Percentiles rank a stretch among this genome's conserved stretches.
Evolutionary conservation across 768 basidiomycete genomes (phyloP).

Genomic region (Mrakia gelida): DNA sequence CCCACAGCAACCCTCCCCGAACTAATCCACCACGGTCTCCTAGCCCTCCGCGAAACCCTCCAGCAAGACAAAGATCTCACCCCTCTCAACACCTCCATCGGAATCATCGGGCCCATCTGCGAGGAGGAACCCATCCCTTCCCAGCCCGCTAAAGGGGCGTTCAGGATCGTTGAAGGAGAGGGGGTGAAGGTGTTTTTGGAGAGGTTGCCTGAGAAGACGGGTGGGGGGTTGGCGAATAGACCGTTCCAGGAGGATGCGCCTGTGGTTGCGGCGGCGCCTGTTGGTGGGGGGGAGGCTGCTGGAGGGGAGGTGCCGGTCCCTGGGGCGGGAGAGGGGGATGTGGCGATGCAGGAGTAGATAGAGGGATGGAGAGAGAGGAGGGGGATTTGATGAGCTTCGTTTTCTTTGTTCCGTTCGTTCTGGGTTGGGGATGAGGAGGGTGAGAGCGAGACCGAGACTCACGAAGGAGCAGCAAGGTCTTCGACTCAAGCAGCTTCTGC

Average conservation of each 20-base stretch:
- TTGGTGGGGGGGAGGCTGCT: slow-evolving; percentile 46
- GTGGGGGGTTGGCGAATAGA: slow-evolving; percentile 35
- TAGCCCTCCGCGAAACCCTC: slow-evolving; percentile 90
- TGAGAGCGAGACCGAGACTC: no score
- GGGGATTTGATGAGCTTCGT: not conserved
- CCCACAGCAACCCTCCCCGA: slow-evolving; percentile 44
- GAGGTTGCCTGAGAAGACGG: slow-evolving; percentile 65
- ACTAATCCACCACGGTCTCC: slow-evolving; percentile 85
- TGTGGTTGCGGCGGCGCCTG: not conserved
- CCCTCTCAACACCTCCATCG: slow-evolving; percentile 87
- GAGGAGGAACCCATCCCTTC: slow-evolving; percentile 43
- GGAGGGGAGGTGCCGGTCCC: slow-evolving; percentile 49
- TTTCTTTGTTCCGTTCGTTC: not conserved
- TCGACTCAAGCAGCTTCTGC: no score
- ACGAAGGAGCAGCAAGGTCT: no score
- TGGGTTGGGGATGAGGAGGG: no score
- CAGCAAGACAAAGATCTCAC: slow-evolving; percentile 98
- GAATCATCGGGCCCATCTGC: slow-evolving; percentile 63
- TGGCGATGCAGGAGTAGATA: slow-evolving; percentile 70
- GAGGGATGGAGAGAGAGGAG: not conserved
- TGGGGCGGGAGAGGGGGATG: slow-evolving; percentile 57
- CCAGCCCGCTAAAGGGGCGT: slow-evolving; percentile 53
- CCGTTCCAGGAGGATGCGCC: slow-evolving; percentile 42
- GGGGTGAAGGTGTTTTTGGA: slow-evolving; percentile 67
- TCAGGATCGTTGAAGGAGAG: slow-evolving; percentile 85